phyloP scores from a whole-genome alignment of 2,329 filamentous ascomycete genomes.

The Fusarium sterilihyphosum region DNA sequence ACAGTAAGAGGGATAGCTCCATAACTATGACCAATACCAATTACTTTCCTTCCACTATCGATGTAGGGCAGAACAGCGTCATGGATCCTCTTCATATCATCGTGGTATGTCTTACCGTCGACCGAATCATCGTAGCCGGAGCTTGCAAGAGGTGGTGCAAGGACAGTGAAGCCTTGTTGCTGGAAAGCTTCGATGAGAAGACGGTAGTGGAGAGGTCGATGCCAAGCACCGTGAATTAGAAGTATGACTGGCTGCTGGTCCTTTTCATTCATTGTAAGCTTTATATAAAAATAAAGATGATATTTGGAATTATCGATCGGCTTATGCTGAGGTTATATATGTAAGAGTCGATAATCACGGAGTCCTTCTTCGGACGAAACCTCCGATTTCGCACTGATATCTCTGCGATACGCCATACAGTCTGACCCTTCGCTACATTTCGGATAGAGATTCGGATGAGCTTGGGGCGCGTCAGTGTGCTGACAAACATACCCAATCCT shows the following conservation, averaged over 20 bases:
- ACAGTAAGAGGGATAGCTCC: constrained; percentile 18
- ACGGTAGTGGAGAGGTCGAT: constrained; percentile 26
- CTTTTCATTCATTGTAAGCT: neutral
- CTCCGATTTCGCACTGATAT: neutral
- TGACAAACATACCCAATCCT: neutral
- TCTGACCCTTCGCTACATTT: too few species aligned
- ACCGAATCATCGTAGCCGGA: constrained; percentile 28
- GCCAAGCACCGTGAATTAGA: constrained; percentile 31
- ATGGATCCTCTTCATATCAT: constrained; percentile 19
- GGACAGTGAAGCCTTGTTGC: constrained; percentile 1
- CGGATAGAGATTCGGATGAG: neutral
- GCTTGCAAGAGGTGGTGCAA: constrained; percentile 13
- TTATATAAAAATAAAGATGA: fast-evolving
- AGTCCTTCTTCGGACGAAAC: neutral
- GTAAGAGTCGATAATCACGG: fast-evolving
- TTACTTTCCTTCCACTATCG: neutral
- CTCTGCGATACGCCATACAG: too few species aligned
- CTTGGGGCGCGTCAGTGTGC: neutral
- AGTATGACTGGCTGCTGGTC: constrained; percentile 15
- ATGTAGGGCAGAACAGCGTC: neutral
- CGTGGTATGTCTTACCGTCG: constrained; percentile 10
- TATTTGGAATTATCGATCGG: fast-evolving
- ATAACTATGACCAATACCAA: constrained; percentile 30
- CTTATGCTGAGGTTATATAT: neutral
- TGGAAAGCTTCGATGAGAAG: constrained; percentile 13